phyloP scores from a whole-genome alignment of 169 alveolate genomes.

The Cryptosporidium sp. region DNA sequence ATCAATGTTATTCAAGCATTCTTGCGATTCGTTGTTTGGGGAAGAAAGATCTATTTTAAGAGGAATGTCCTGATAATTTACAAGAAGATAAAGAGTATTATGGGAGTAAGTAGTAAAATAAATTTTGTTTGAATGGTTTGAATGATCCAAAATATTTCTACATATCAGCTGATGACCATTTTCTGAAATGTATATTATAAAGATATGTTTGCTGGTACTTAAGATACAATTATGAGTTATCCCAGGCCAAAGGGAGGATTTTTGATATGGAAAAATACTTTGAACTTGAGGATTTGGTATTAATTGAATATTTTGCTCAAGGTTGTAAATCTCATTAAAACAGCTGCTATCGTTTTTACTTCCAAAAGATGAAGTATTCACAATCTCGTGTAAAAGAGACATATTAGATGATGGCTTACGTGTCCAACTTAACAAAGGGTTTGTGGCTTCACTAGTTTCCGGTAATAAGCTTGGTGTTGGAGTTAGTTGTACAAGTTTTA shows the following conservation, averaged over 20 bases:
- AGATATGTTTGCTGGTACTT: constrained; percentile 1
- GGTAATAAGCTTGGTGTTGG: neutral
- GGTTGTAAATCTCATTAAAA: neutral
- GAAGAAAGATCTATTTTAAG: constrained; percentile 34
- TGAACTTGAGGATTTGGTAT: neutral
- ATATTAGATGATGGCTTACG: constrained; percentile 9
- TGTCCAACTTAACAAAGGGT: constrained; percentile 30
- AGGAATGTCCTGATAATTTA: constrained; percentile 50
- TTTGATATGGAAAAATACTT: neutral
- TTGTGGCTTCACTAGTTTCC: neutral
- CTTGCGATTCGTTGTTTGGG: neutral
- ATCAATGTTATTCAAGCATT: neutral
- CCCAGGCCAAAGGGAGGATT: neutral
- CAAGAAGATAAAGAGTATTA: constrained; percentile 42
- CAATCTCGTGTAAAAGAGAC: neutral
- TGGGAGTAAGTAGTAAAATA: constrained; percentile 30
- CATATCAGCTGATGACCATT: constrained; percentile 50
- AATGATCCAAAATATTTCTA: constrained; percentile 38
- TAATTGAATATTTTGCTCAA: constrained; percentile 18
- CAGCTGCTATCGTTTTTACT: neutral
- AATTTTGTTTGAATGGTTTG: constrained; percentile 31
- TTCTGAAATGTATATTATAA: constrained; percentile 5
- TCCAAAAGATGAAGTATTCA: neutral
- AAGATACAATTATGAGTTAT: constrained; percentile 11
- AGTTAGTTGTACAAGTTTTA: constrained; percentile 44